Evolutionary conservation across 2,329 filamentous ascomycete genomes (phyloP), one percentile per base, ranked within the genome.

Genomic region (Calonectria leucothoes): DNA sequence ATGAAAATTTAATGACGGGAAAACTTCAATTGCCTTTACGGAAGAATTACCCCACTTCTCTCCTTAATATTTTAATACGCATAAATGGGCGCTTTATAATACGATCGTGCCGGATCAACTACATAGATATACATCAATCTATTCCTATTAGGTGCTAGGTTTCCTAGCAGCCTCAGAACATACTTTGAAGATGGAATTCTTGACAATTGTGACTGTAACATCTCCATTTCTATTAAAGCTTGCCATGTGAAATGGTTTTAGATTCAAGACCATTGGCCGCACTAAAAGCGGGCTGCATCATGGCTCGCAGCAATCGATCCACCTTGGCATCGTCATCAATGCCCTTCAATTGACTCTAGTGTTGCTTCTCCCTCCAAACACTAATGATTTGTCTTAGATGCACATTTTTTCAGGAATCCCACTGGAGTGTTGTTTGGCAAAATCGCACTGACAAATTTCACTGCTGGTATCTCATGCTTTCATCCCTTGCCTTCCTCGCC

Each of bases 61-160:
- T 79, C 75, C 75, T 79, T 80, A 76, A 76, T 48, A 63, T 67
- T 79, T 74, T 77, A 78, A 79, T 79, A 75, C 49, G 66, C 61
- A 66, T 72, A 51, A 74, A 72, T 77, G 76, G 76, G 78, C 78
- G 78, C 78, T 79, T 72, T 66, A 68, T 66, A 74, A 33, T 64
- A 78, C 51, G 74, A 74, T 73, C 70, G 74, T 68, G 75, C 73
- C 73, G 69, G 73, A 78, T 79, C 73, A 73, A 75, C 67, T 45
- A 68, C 78, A 71, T 65, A 79, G 33, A 37, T 76, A 72, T 69
- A 72, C 69, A 73, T 66, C n/a, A 49, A 70, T 67, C 57, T 33
- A 45, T 64, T 33, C 48, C 33, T n/a, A 69, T 33, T 64, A 33
- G 59, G 37, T 23, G 20, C 59, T 64, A 33, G 39, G 15, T 31